These are phyloP conservation scores for Bryoglossum gracile DNA, from an alignment of 495 filamentous ascomycete genomes.

Conservation along the genomic window DNA sequence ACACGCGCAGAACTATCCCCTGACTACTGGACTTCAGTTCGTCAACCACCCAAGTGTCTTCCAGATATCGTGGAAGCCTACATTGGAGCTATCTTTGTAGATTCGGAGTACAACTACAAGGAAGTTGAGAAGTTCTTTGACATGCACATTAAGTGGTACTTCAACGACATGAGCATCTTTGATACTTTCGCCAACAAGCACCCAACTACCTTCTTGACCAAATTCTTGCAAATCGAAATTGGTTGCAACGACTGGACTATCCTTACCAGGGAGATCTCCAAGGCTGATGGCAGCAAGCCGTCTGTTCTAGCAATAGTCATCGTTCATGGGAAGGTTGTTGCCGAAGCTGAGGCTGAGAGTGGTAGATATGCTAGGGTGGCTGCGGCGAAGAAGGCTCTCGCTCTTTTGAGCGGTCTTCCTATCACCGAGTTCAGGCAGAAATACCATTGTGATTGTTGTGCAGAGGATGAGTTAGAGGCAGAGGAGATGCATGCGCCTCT, in stretches of 20 bases:
- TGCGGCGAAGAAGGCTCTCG: slow-evolving; percentile 61
- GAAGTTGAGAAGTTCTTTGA: slow-evolving; percentile 73
- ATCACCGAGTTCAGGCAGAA: slow-evolving; percentile 50
- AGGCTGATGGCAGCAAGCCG: slow-evolving; percentile 18
- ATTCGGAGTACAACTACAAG: slow-evolving; percentile 72
- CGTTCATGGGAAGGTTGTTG: slow-evolving; percentile 64
- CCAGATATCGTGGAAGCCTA: slow-evolving; percentile 88
- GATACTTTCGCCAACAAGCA: slow-evolving; percentile 86
- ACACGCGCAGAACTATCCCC: slow-evolving; percentile 44
- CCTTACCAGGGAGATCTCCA: slow-evolving; percentile 26
- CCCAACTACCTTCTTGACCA: slow-evolving; percentile 49
- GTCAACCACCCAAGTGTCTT: slow-evolving; percentile 76
- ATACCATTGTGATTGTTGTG: slow-evolving; percentile 57
- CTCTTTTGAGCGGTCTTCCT: slow-evolving; percentile 48
- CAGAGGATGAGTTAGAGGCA: slow-evolving; percentile 1
- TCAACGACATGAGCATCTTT: slow-evolving; percentile 82
- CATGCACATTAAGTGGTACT: slow-evolving; percentile 63
- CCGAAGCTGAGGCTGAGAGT: slow-evolving; percentile 53
- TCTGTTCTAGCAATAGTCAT: slow-evolving; percentile 63
- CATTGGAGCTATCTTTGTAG: slow-evolving; percentile 84
- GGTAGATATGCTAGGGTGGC: slow-evolving; percentile 65
- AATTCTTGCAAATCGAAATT: slow-evolving; percentile 37
- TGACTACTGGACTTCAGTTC: slow-evolving; percentile 71
- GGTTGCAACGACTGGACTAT: slow-evolving; percentile 43
- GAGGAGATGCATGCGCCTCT: neutral